phyloP scores from a whole-genome alignment of 1,284 basidiomycete genomes.

The Takashimella koratensis region DNA sequence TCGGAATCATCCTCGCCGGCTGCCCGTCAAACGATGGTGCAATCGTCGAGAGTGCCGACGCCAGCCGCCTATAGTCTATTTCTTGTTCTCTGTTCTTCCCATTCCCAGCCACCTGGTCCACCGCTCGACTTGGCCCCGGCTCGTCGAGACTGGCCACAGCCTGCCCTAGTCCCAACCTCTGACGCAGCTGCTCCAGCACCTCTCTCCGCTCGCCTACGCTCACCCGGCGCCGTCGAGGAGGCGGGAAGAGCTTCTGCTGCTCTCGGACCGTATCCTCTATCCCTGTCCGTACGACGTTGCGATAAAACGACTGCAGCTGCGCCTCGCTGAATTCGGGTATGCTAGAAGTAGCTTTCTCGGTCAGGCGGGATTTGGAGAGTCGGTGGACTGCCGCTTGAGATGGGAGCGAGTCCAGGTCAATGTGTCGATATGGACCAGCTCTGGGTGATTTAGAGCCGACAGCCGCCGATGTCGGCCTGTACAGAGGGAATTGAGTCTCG shows the following conservation, averaged over 20 bases:
- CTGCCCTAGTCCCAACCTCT: constrained; percentile 5
- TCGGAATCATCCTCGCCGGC: constrained; percentile 21
- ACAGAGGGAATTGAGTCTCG: not conserved
- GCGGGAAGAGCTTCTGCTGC: constrained; percentile 1
- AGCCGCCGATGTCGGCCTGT: not conserved
- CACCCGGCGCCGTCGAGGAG: not conserved
- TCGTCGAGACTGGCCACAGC: not conserved
- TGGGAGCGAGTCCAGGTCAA: constrained; percentile 13
- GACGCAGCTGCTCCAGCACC: constrained; percentile 1
- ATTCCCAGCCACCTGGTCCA: not conserved
- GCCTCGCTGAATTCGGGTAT: constrained; percentile 28
- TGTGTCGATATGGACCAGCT: not conserved
- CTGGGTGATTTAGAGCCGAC: not conserved
- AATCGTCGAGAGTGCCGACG: constrained; percentile 5
- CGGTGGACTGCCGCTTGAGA: constrained; percentile 17
- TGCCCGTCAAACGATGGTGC: constrained; percentile 1
- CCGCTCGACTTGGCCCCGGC: not conserved
- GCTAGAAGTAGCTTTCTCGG: constrained; percentile 13
- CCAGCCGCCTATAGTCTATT: constrained; percentile 18
- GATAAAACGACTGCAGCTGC: constrained; percentile 32
- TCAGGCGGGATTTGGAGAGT: constrained; percentile 18
- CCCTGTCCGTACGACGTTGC: constrained; percentile 27
- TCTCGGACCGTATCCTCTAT: constrained; percentile 4
- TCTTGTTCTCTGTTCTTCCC: constrained; percentile 1
- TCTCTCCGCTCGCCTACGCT: constrained; percentile 7